Evolutionary conservation across 1,139 yeast species (phyloP).

Genomic region (Neolecta irregularis): DNA sequence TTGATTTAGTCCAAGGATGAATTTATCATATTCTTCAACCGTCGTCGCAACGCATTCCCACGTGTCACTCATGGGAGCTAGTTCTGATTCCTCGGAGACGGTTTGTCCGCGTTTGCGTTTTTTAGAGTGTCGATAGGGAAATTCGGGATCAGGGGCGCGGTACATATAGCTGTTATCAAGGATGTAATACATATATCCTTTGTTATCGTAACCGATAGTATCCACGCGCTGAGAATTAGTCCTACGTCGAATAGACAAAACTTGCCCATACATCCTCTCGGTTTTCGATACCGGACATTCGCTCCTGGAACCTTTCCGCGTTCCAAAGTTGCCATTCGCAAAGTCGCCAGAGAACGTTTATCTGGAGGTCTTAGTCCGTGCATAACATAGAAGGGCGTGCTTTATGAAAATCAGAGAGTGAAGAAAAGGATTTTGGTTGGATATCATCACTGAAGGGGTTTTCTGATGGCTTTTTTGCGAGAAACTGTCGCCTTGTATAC

Average conservation of each 20-base stretch:
- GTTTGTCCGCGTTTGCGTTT: conserved; percentile 2
- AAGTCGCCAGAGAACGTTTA: conserved; percentile 12
- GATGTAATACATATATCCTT: conserved; percentile 21
- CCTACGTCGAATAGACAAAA: conserved; percentile 3
- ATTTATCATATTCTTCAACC: conserved; percentile 2
- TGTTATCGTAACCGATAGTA: conserved; percentile 24
- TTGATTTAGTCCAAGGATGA: conserved; percentile 10
- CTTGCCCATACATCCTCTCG: conserved; percentile 15
- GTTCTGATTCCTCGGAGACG: conserved; percentile 5
- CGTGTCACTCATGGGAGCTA: conserved; percentile 5
- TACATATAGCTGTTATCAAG: conserved; percentile 26
- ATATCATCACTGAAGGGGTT: conserved; percentile 2
- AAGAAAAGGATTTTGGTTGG: conserved; percentile 1
- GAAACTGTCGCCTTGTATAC: conserved; percentile 6
- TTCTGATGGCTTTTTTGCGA: conserved; percentile 5
- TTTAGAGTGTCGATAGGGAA: conserved; percentile 12
- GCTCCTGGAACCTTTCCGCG: conserved; percentile 16
- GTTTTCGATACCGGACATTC: conserved; percentile 16
- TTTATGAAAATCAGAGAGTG: conserved; percentile 1
- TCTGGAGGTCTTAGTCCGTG: conserved; percentile 5
- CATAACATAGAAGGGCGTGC: neutral
- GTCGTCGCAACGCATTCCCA: conserved; percentile 8
- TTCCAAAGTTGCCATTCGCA: conserved; percentile 13
- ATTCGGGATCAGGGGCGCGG: conserved; percentile 18
- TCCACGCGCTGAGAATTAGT: conserved; percentile 18